Evolutionary conservation across 805 yeast genomes (phyloP), one percentile per base, ranked within the genome.

Genomic region (Candida tibetensis): DNA sequence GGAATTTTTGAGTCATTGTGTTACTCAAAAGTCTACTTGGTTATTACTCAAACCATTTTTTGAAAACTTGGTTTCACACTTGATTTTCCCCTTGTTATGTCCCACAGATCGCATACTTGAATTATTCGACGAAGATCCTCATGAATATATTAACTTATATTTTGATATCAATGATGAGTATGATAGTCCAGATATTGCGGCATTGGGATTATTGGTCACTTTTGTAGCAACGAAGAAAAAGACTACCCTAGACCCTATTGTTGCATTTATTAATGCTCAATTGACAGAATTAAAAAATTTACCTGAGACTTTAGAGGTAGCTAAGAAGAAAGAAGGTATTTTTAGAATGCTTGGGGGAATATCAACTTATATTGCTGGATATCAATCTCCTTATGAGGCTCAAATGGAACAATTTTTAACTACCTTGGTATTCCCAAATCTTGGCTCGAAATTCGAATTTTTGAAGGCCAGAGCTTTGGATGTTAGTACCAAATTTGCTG

Each of bases 121-220:
- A 47, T 61, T 77, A 4, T 90, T 85, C 63, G 95, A 88, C 45
- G 79, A 75, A 44, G 96, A 90, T 51, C 96, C 96, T 3, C 83
- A 79, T 39, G 96, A 89, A 56, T 93, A 87, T 57, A 79, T 91
- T 39, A 85, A 87, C 58, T 69, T 81, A 36, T 76, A 76, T 37
- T 72, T 88, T 51, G 71, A 66, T 46, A 49, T 56, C 25, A 58
- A 82, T 48, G 93, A 84, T 37, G 79, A 72, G 28, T 52, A 66
- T 28, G 69, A 62, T 42, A 72, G 88, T 1, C 85, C 95, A 5
- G 95, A 88, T 56, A 68, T 77, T 32, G 95, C 95, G 1, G 91
- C 96, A 2, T 67, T 84, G 37, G 76, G 81, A 7, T 72, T 93
- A 41, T 64, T 93, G 44, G 76, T 76, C 19, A 81, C 89, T 1